Conservation (phyloP, 345 rosid genomes). For the Iberis pinnata region DNA sequence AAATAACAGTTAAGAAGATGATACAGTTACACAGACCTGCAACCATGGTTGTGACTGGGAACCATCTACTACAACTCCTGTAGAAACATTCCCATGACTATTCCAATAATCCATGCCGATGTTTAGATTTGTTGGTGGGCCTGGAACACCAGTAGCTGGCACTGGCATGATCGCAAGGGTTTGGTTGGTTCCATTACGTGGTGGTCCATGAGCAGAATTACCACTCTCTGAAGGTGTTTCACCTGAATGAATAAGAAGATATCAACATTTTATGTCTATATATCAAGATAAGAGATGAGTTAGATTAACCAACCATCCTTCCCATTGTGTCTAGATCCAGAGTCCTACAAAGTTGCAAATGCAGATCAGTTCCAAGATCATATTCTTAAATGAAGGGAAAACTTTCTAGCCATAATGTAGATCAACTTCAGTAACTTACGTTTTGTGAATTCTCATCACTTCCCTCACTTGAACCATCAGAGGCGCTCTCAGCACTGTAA, state of each 20-base stretch:
- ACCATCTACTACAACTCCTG: constrained; percentile 58
- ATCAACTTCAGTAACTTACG: constrained; percentile 38
- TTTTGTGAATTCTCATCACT: constrained; percentile 81
- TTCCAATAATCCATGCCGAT: constrained; percentile 99
- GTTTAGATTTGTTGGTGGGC: constrained; percentile 86
- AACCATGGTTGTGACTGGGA: constrained; percentile 75
- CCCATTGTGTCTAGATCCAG: constrained; percentile 73
- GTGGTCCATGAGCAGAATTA: constrained; percentile 45
- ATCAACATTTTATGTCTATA: constrained; percentile 1
- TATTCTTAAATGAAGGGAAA: too few relatives aligned
- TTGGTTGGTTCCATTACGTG: constrained; percentile 58
- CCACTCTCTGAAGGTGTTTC: constrained; percentile 72
- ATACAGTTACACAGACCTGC: constrained; percentile 40
- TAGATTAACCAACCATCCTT: constrained; percentile 45
- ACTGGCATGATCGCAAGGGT: constrained; percentile 49
- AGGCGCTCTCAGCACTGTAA: constrained; percentile 72
- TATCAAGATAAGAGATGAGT: background rate
- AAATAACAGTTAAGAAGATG: background rate
- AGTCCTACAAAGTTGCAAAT: constrained; percentile 33
- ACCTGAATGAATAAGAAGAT: constrained; percentile 30
- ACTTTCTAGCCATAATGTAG: too few relatives aligned
- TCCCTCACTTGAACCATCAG: constrained; percentile 95
- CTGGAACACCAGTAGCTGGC: constrained; percentile 53
- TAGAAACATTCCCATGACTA: constrained; percentile 63
- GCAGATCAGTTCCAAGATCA: constrained; percentile 10